Percentiles rank a stretch among this genome's conserved stretches.
Conservation (phyloP, 441 rosid species). For the Pelargonium fulgidum region DNA sequence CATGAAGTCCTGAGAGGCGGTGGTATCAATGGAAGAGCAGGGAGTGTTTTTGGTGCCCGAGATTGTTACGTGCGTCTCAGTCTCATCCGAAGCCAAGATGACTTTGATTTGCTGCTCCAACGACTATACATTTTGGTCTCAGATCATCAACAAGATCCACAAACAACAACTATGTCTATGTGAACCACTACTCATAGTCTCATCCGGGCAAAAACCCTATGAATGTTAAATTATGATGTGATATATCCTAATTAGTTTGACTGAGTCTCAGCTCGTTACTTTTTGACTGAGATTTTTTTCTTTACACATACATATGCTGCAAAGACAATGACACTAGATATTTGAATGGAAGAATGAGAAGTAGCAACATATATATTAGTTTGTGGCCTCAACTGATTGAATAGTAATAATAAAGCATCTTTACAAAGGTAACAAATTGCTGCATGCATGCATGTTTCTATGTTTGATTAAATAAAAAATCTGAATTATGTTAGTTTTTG, state of each 20-base stretch:
- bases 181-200: too few species aligned
- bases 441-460: conserved; percentile 3
- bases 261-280: too few species aligned
- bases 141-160: too few species aligned
- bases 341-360: too few species aligned
- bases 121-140: conserved; percentile 29
- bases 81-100: conserved; percentile 46
- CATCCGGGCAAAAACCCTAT: too few species aligned
- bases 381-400: background rate
- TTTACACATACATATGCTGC: too few species aligned
- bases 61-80: conserved; percentile 46
- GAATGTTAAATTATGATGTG: too few species aligned
- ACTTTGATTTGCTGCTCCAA: conserved; percentile 39
- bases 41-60: conserved; percentile 30
- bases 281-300: too few species aligned
- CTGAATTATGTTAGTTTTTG: background rate
- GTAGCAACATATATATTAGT: too few species aligned
- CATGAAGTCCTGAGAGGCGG: conserved; percentile 34
- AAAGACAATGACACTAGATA: too few species aligned
- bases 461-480: background rate
- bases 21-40: conserved; percentile 43
- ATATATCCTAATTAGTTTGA: too few species aligned
- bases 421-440: conserved; percentile 2
- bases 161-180: too few species aligned
- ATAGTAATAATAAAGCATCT: background rate